A percentile compares a stretch with the other conserved stretches of the same genome.
These are phyloP conservation scores for Verticillium klebahnii DNA, from an alignment of 2,329 filamentous ascomycete genomes.

Conservation along the genomic window DNA sequence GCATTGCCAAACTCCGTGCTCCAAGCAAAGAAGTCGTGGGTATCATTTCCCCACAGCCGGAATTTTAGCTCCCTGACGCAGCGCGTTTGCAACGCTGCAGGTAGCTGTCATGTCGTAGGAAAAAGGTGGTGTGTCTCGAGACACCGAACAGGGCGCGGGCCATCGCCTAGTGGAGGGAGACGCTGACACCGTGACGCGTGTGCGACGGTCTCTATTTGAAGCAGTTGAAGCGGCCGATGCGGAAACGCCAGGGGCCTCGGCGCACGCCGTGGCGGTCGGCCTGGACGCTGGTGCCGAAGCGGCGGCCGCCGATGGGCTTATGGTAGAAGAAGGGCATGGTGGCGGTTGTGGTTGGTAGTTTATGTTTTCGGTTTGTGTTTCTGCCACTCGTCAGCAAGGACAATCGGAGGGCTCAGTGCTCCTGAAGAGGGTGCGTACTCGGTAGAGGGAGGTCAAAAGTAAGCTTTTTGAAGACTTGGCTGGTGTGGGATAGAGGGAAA, in stretches of 20 bases:
- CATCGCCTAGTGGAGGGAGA: background rate
- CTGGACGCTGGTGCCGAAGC: conserved; percentile 45
- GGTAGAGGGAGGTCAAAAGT: background rate
- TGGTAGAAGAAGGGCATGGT: conserved; percentile 44
- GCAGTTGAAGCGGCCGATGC: conserved; percentile 45
- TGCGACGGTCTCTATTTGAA: conserved; percentile 28
- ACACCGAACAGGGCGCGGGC: background rate
- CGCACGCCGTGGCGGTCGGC: conserved; percentile 41
- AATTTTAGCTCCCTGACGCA: no score
- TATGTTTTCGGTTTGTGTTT: background rate
- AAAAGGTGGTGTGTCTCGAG: background rate
- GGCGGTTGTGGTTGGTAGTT: background rate
- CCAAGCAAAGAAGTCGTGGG: background rate
- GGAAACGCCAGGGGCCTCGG: conserved; percentile 46
- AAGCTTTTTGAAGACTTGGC: background rate
- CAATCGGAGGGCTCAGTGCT: background rate
- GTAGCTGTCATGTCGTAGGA: background rate
- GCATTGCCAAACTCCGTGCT: background rate
- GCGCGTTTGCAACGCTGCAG: no score
- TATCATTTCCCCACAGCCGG: background rate
- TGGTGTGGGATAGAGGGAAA: background rate
- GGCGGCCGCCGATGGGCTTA: conserved; percentile 41
- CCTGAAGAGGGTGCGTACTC: background rate
- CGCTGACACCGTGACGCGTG: background rate
- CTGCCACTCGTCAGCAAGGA: background rate